phyloP scores from a whole-genome alignment of 2,329 filamentous ascomycete species.

The Alternaria sp. region DNA sequence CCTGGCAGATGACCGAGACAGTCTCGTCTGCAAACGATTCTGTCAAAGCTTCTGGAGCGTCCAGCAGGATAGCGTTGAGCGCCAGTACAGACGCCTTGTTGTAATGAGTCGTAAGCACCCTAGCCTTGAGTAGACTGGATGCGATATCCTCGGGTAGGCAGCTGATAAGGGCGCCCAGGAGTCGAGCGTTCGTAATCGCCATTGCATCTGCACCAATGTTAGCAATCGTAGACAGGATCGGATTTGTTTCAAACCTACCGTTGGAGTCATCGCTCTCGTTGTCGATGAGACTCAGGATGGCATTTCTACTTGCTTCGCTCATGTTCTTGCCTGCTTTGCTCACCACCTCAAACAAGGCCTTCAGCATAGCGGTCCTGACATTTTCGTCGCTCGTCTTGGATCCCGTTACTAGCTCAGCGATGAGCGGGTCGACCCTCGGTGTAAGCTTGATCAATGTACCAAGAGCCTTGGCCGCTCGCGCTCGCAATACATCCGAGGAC shows the following conservation, averaged over 20 bases:
- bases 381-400: conserved; percentile 88
- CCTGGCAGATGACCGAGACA: conserved; percentile 78
- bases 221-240: conserved; percentile 6
- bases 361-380: conserved; percentile 94
- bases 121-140: conserved; percentile 66
- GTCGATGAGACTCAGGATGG: conserved; percentile 90
- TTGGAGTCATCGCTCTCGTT: conserved; percentile 79
- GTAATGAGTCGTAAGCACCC: conserved; percentile 79
- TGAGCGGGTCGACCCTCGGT: conserved; percentile 91
- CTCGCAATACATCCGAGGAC: conserved; percentile 85
- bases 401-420: conserved; percentile 91
- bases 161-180: conserved; percentile 89
- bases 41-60: conserved; percentile 75
- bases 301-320: conserved; percentile 85
- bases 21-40: conserved; percentile 77
- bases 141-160: conserved; percentile 80
- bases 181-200: conserved; percentile 87
- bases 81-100: conserved; percentile 82
- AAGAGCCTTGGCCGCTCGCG: conserved; percentile 88
- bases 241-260: conserved; percentile 52
- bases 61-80: conserved; percentile 86
- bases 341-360: conserved; percentile 94
- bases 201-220: conserved; percentile 63
- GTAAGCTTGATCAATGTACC: conserved; percentile 96
- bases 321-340: conserved; percentile 94